phyloP scores from a whole-genome alignment of 179 eudicot genomes.

The Silene coronaria region DNA sequence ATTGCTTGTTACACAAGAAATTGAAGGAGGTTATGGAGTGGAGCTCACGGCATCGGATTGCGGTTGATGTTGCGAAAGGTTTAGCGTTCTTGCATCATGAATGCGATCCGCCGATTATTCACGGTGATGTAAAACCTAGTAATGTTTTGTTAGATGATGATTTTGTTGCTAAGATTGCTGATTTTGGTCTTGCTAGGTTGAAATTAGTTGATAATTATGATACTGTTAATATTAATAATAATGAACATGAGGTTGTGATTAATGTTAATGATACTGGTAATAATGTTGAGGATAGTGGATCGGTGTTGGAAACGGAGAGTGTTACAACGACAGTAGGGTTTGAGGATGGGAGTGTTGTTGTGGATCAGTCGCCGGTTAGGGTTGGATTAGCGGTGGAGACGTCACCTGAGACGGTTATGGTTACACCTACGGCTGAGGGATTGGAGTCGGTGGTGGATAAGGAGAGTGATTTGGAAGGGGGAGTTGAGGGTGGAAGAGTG shows the following conservation, averaged over 20 bases:
- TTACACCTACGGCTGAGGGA: conserved; percentile 34
- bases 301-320: conserved; percentile 69
- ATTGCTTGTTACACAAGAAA: conserved; percentile 57
- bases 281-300: conserved; percentile 30
- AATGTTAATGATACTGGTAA: conserved; percentile 21
- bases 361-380: conserved; percentile 61
- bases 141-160: conserved; percentile 56
- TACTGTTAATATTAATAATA: conserved; percentile 13
- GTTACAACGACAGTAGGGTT: conserved; percentile 44
- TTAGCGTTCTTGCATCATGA: conserved; percentile 59
- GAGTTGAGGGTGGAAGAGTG: conserved; percentile 30
- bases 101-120: conserved; percentile 69
- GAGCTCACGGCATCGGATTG: conserved; percentile 49
- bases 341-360: conserved; percentile 40
- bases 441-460: conserved; percentile 38
- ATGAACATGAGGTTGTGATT: conserved; percentile 8
- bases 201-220: conserved; percentile 40
- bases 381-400: conserved; percentile 25
- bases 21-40: conserved; percentile 45
- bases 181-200: conserved; percentile 83
- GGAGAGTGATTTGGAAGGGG: conserved; percentile 49
- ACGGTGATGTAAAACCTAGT: conserved; percentile 91
- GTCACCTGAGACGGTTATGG: conserved; percentile 41
- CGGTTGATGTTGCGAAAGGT: conserved; percentile 57
- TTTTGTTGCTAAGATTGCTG: conserved; percentile 65